Base-by-base conservation (phyloP, 2,329 filamentous ascomycete genomes). In the Monosporascus sp. region DNA sequence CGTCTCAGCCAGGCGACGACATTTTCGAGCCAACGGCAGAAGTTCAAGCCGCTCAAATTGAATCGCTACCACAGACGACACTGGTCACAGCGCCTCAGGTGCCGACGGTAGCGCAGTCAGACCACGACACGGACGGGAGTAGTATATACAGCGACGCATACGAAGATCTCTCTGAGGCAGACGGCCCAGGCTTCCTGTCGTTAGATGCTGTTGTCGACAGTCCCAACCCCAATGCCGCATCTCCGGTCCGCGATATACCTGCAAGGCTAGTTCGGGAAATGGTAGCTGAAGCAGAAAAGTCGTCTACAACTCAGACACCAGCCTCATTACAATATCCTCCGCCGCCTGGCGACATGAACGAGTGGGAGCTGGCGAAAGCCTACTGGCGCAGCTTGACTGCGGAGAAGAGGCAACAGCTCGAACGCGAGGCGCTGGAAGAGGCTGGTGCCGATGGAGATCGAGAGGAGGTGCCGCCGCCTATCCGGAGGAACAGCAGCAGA, bases 131-230 rank as follows among this genome's bases (percentile, higher is more conserved):
- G 3, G 81, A 84, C 51, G 71, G 72, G 15, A 74, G 72, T 48
- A 85, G 80, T 55, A 78, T 89, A 24, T 92, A 89, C 65, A 90
- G 85, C 58, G 89, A 92, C 68, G 88, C 88, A 1, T 86, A 86
- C 51, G 89, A 92, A 68, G 86, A 90, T 55, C 72, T 87, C 0
- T 82, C 81, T 0, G 84, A 89, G 15, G 63, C 77, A 4, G 84
- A 87, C 39, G 80, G 79, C 2, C 80, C 81, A 47, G 88, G 85
- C 0, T 92, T 90, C 62, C 76, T 83, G 62, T 91, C 87, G 5
- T 74, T 92, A 7, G 80, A 91, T 67, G 88, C 88, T 11, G 81
- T 91, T 8, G 78, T 90, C 1, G 80, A 85, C 20, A 83, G 78
- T 47, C 83, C 86, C 3, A 61, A 74, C 1, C 57, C 64, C 49